Conservation (phyloP, 2,329 filamentous ascomycete species). For the Madurella mycetomatis region DNA sequence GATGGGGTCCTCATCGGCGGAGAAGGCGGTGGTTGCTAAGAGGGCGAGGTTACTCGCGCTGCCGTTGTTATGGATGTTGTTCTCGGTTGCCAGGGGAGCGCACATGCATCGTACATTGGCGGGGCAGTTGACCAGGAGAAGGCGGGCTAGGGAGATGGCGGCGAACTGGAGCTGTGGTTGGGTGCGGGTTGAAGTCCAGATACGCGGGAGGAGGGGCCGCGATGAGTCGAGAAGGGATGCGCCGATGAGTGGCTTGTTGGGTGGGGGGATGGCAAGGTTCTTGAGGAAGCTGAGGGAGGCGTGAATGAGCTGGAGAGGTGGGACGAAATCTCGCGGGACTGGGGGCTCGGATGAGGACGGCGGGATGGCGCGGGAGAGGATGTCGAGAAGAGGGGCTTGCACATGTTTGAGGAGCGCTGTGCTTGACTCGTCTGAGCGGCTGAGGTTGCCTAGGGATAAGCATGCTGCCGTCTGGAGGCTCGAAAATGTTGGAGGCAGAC, state of each 20-base stretch:
- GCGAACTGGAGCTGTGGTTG: conserved; percentile 57
- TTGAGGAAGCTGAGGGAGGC: conserved; percentile 57
- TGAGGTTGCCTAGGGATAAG: conserved; percentile 58
- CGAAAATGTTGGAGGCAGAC: conserved; percentile 31
- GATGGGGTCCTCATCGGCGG: conserved; percentile 50
- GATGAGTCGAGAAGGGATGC: conserved; percentile 40
- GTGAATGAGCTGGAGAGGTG: conserved; percentile 48
- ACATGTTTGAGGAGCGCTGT: conserved; percentile 45
- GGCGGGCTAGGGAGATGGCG: conserved; percentile 53
- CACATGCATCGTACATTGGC: conserved; percentile 50
- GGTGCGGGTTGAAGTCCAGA: conserved; percentile 47
- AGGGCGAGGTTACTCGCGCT: conserved; percentile 35
- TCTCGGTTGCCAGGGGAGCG: conserved; percentile 31
- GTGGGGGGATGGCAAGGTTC: conserved; percentile 56
- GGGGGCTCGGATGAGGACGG: conserved; percentile 32
- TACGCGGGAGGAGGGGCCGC: conserved; percentile 42
- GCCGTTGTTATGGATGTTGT: conserved; percentile 15
- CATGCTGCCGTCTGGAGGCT: conserved; percentile 55
- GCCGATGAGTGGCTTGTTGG: conserved; percentile 51
- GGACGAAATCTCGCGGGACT: conserved; percentile 19
- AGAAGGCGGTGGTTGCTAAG: conserved; percentile 38
- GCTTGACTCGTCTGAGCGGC: conserved; percentile 53
- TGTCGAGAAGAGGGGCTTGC: conserved; percentile 40
- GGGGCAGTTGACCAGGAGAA: conserved; percentile 51
- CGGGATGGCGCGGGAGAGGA: conserved; percentile 39